Evolutionary conservation across 768 basidiomycete genomes (phyloP), one percentile per base, ranked within the genome.

Genomic region (Cystofilobasidium macerans): DNA sequence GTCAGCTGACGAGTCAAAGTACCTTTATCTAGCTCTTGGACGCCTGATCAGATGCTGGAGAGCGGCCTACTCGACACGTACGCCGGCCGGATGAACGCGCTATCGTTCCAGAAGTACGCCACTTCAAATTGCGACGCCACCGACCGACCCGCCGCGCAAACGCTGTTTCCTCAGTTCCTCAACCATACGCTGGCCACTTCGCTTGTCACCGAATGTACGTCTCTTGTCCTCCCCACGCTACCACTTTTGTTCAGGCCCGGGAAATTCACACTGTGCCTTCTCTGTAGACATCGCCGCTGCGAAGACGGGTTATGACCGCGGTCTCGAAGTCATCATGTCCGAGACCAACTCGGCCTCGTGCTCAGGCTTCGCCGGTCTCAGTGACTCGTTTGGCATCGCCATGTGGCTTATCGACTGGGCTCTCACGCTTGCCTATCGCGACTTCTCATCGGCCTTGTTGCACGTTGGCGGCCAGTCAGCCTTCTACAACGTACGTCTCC

Each of bases 341-440:
- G 85, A 87, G 74, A 85, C 83, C 18, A 86, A 86, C 61, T 78
- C 85, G 14, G 63, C 79, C 3, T 79, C 77, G 57, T 82, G 81
- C 72, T 79, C 77, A 69, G 80, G 79, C n/a, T 81, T 79, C 71
- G 74, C 77, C 13, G 78, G 79, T 61, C 79, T 85, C 75, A 73
- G 84, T 77, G 33, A 43, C 24, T 57, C 57, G 42, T 38, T 36
- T 38, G 57, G 30, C 14, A 57, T 24, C 48, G 48, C 47, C 24
- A 53, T 64, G 43, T 75, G 76, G 76, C 71, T 73, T 67, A 66
- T 70, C 69, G 85, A 86, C 72, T 84, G 82, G 73, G 80, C 78
- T 3, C 73, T 85, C 65, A 80, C 82, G 67, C 78, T 85, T 80
- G 84, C 83, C 11, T 77, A 77, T 51, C 73, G 75, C 60, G 84